These are phyloP conservation scores for Malassezia sp. DNA, from an alignment of 1,284 basidiomycete species.

Conservation along the genomic window DNA sequence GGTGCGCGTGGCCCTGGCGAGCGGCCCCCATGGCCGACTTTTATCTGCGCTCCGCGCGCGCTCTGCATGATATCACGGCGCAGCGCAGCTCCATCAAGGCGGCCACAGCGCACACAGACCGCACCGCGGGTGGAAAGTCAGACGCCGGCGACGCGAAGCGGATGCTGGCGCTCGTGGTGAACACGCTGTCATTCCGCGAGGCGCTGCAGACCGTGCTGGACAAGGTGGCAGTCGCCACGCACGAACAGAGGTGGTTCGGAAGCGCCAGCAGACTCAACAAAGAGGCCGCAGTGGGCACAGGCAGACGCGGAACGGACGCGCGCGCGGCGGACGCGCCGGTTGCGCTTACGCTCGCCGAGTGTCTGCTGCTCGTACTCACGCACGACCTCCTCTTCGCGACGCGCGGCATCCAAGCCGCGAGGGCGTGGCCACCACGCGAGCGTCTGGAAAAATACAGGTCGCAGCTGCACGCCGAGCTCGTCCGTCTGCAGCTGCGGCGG, in stretches of 20 bases:
- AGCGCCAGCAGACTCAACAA: conserved; percentile 1
- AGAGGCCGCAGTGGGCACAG: no score
- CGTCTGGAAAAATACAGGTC: conserved; percentile 61
- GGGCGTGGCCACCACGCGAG: conserved; percentile 33
- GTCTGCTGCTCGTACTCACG: conserved; percentile 31
- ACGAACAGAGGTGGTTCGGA: conserved; percentile 22
- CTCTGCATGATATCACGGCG: conserved; percentile 25
- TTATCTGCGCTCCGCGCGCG: conserved; percentile 28
- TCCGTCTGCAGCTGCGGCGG: conserved; percentile 62
- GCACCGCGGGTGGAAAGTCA: background rate
- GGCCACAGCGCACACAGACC: conserved; percentile 10
- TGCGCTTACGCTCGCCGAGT: conserved; percentile 4
- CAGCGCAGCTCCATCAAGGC: conserved; percentile 36
- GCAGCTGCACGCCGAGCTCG: conserved; percentile 71
- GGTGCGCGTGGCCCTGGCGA: no score
- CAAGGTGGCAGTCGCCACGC: conserved; percentile 14
- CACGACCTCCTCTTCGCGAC: conserved; percentile 36
- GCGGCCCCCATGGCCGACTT: conserved; percentile 30
- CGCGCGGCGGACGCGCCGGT: background rate
- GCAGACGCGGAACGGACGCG: background rate
- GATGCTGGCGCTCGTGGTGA: conserved; percentile 31
- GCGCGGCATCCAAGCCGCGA: conserved; percentile 31
- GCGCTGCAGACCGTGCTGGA: conserved; percentile 22
- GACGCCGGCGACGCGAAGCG: conserved; percentile 22
- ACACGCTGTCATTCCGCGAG: conserved; percentile 25